phyloP scores from a whole-genome alignment of 805 yeast species.

The Zygosaccharomyces bailii region DNA sequence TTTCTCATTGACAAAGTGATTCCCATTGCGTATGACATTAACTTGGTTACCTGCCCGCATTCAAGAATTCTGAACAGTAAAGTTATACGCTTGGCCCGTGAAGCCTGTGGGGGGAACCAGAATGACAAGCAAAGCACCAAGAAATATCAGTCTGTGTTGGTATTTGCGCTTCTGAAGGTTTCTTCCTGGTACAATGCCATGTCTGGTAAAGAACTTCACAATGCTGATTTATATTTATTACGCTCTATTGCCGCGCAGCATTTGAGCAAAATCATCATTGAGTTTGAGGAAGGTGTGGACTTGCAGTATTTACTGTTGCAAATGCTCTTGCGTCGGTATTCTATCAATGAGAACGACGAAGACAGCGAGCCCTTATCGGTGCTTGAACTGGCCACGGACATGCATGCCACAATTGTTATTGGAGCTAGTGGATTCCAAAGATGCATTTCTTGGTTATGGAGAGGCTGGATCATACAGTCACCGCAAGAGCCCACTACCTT shows the following conservation, averaged over 20 bases:
- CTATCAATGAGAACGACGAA: constrained; percentile 57
- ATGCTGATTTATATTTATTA: constrained; percentile 57
- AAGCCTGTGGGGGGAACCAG: constrained; percentile 80
- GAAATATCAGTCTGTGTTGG: constrained; percentile 63
- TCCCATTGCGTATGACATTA: constrained; percentile 57
- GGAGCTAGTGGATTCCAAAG: constrained; percentile 81
- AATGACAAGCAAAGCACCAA: constrained; percentile 49
- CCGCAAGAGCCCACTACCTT: constrained; percentile 66
- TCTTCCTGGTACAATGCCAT: constrained; percentile 72
- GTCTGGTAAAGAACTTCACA: constrained; percentile 57
- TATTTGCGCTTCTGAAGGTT: constrained; percentile 72
- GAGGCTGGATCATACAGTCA: constrained; percentile 87
- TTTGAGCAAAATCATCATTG: constrained; percentile 68
- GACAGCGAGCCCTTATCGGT: constrained; percentile 70
- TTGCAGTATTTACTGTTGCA: constrained; percentile 53
- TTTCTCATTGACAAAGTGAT: constrained; percentile 65
- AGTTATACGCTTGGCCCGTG: constrained; percentile 57
- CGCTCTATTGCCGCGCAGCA: constrained; percentile 71
- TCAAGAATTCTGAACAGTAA: constrained; percentile 57
- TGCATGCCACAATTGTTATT: constrained; percentile 73
- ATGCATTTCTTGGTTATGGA: constrained; percentile 86
- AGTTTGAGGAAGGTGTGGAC: constrained; percentile 51
- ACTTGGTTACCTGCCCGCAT: constrained; percentile 50
- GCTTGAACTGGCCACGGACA: constrained; percentile 79
- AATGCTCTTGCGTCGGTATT: constrained; percentile 72